These are phyloP conservation scores for Taphrina flavorubra DNA, from an alignment of 1,139 yeast species.

Conservation along the genomic window DNA sequence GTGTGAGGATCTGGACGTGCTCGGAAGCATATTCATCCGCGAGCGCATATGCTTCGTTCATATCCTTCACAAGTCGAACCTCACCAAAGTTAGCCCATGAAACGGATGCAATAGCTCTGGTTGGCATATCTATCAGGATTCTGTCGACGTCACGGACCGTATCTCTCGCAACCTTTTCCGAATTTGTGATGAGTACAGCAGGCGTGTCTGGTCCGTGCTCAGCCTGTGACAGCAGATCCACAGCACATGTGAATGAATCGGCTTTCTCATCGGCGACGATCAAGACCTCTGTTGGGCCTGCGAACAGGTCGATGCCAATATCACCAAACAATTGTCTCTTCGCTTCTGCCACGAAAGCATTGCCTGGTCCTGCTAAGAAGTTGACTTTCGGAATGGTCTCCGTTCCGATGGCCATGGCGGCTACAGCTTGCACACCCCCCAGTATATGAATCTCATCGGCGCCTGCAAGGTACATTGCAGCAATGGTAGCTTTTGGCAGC, in stretches of 20 bases:
- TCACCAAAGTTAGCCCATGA: conserved; percentile 4
- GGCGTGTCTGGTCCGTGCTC: conserved; percentile 10
- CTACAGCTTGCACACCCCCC: conserved; percentile 5
- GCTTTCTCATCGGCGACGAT: conserved; percentile 7
- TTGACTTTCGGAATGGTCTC: conserved; percentile 2
- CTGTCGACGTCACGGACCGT: conserved; percentile 4
- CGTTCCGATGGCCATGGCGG: conserved; percentile 7
- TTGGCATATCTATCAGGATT: conserved; percentile 6
- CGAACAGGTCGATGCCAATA: conserved; percentile 6
- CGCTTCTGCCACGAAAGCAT: conserved; percentile 9
- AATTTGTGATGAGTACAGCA: background rate
- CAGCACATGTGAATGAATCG: conserved; percentile 1
- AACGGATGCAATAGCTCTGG: background rate
- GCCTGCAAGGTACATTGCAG: conserved; percentile 6
- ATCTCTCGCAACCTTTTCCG: conserved; percentile 1
- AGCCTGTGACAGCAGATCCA: conserved; percentile 8
- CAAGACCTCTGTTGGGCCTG: conserved; percentile 8
- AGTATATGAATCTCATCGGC: conserved; percentile 2
- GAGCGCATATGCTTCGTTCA: background rate
- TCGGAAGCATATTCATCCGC: conserved; percentile 7
- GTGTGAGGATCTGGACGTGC: conserved; percentile 6
- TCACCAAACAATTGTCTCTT: conserved; percentile 10
- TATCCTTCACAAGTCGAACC: conserved; percentile 3
- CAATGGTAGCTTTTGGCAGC: conserved; percentile 7
- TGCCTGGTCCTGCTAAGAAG: conserved; percentile 4